Evolutionary conservation across 192 early-diverging fungal species (phyloP), one percentile per base, ranked within the genome.

Genomic region (Coemansia guatemalensis): DNA sequence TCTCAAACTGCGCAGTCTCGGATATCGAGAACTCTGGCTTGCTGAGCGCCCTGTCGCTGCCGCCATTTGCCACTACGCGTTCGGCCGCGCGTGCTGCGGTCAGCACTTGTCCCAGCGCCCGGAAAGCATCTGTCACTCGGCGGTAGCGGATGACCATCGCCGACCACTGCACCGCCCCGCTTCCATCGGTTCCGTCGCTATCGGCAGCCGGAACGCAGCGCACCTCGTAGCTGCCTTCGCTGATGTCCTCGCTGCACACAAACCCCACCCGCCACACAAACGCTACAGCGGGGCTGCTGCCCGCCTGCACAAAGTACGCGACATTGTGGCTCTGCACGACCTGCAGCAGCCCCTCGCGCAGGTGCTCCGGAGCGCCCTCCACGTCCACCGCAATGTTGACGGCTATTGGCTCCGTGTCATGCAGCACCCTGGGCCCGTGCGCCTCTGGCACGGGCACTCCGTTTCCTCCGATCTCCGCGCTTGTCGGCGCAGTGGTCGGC

Each of bases 1-100:
- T 87, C 47, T 90, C 87, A 59, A 91, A 90, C 65, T 89, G 86
- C 22, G 88, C 86, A 27, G 54, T 62, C 64, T 92, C 90, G 0
- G 54, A 44, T 48, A 88, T 86, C 8, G 56, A 68, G 30, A 90
- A 71, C 17, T 74, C 56, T 0, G 65, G 59, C 24, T 63, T 70
- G 11, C 74, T 30, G n/a, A 72, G n/a, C 11, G 59, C 20, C 20
- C 48, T 33, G 20, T 60, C 60, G 52, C 39, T 49, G 60, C 32
- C 26, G 48, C 52, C 41, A 14, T 26, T 26, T n/a, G 65, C 58
- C 21, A 59, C 80, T 0, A 65, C 53, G 5, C 58, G 68, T 47
- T 84, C 68, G 8, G 81, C 63, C 0, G 73, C 76, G n/a, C 82
- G 80, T 26, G 86, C 78, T 8, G 84, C 78, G 7, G 85, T 84